Base-by-base conservation (phyloP, 2,329 filamentous ascomycete species). In the Emergomyces pasteurianus region DNA sequence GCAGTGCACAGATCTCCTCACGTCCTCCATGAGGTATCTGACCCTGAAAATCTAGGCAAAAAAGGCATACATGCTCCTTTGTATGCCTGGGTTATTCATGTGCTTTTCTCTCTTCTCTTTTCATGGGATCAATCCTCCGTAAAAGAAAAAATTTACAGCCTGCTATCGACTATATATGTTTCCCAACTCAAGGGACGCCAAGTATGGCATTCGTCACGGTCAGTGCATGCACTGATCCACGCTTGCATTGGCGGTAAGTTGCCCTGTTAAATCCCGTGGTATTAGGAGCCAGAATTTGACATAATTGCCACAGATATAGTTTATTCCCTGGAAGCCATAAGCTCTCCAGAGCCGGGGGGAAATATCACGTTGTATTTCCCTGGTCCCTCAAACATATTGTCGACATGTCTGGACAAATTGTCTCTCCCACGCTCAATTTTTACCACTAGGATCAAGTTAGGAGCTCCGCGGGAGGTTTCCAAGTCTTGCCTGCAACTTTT, bases 1-100 rank as follows among this genome's bases (percentile, higher is more conserved):
- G 89, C 88, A 2, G 81, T 96, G 65, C 81, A 84, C 64, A 88
- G 91, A 68, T 89, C 87, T 8, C 90, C 85, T 18, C 74, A 74
- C 46, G 84, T 86, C 63, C 81, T 88, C 4, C 77, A 87, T 49
- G 88, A 86, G 80, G 70, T 82, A 46, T 88, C 78, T 83, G 65
- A 81, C 83, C 64, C 86, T 80, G 55, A 82, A 78, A 70, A 74
- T 83, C 50, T 79, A 84, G 65, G 79, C 73, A 67, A 72, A 60
- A 68, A 71, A 67, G 16, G 62, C 31, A 69, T 76, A 57, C 72
- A 75, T 40, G 77, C 78, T 4, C 81, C 79, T 6, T 73, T 86
- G 28, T 76, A 80, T 63, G 71, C 81, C 28, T 82, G 80, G 78
- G 71, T 86, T 38, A 70, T 82, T 46, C 76, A 81, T 18, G 80